Percentiles rank a stretch among this genome's conserved stretches.
Evolutionary conservation across 2,329 filamentous ascomycete genomes (phyloP).

Genomic region (Sporothrix sp.): DNA sequence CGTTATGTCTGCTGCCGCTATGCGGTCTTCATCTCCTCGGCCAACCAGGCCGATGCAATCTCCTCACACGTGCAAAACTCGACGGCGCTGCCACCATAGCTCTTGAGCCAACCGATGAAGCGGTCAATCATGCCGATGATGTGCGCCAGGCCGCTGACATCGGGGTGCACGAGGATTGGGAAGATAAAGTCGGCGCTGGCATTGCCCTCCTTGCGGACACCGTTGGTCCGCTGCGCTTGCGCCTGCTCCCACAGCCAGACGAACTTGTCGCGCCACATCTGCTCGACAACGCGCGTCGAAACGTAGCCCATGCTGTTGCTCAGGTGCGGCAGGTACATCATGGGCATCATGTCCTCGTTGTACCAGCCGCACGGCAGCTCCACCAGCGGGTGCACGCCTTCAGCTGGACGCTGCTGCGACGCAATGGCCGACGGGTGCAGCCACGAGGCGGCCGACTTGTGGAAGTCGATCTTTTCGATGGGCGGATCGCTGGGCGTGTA

Average conservation of each 20-base stretch:
- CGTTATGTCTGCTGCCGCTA: too few species aligned
- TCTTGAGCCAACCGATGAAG: constrained; percentile 40
- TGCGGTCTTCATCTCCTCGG: constrained; percentile 10
- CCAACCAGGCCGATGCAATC: constrained; percentile 31
- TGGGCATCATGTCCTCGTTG: constrained; percentile 52
- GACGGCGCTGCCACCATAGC: constrained; percentile 33
- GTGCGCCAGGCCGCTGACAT: constrained; percentile 51
- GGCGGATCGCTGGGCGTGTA: constrained; percentile 51
- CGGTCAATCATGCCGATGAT: constrained; percentile 41
- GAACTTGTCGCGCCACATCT: constrained; percentile 56
- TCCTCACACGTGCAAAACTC: constrained; percentile 35
- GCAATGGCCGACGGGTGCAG: constrained; percentile 46
- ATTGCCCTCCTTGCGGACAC: too few species aligned
- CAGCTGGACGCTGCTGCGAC: constrained; percentile 27
- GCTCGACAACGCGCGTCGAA: constrained; percentile 45
- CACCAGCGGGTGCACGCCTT: constrained; percentile 47
- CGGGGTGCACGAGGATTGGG: constrained; percentile 66
- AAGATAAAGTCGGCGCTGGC: constrained; percentile 68
- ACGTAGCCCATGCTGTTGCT: constrained; percentile 53
- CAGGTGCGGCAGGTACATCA: constrained; percentile 59
- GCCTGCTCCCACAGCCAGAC: constrained; percentile 36
- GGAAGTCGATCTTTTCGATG: constrained; percentile 46
- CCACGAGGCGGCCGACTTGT: constrained; percentile 50
- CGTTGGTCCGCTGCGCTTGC: too few species aligned
- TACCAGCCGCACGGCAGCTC: constrained; percentile 58